Evolutionary conservation across 2,329 filamentous ascomycete species (phyloP), one percentile per base, ranked within the genome.

Genomic region (Diaporthe eres): DNA sequence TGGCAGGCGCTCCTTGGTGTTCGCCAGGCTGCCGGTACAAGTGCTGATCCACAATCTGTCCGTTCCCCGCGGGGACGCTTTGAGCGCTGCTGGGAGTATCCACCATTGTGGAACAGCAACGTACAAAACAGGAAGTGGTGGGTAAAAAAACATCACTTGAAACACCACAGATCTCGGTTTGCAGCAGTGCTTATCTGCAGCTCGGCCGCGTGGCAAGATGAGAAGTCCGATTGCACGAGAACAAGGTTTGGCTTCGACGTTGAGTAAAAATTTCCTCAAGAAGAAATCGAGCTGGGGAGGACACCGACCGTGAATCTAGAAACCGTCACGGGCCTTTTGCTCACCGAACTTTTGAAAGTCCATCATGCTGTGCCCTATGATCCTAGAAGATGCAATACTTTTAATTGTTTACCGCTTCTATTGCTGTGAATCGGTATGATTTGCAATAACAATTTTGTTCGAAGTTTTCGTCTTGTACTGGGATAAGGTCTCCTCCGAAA

Each of bases 31-130:
- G 49, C 49, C 49, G 49, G 65, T 55, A 42, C 65, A 37, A 42
- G 55, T 55, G 65, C 47, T 55, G 65, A 70, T 70, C 49, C 34
- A 70, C 65, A 42, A 10, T 39, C 2, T 55, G 65, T 70, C 49
- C 49, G 49, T 55, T 70, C 65, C 65, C 65, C 47, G 65, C 49
- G 47, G 49, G 65, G 65, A 15, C 31, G 65, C 47, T 53, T 53
- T 53, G 65, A 51, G 49, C 22, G 47, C n/a, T 70, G 47, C 37
- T 39, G 49, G n/a, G 42, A 70, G 49, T 55, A 55, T 31, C 65
- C 65, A 70, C 65, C 34, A 42, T 55, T 70, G 49, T 70, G 65
- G 65, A 70, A 70, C 65, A 55, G 15, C 49, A 42, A 22, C 19
- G 13, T 42, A 22, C 65, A 28, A 10, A 42, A 15, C 42, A 28